These are phyloP conservation scores for Nakazawaea ishiwadae DNA, from an alignment of 805 yeast genomes.

Conservation along the genomic window DNA sequence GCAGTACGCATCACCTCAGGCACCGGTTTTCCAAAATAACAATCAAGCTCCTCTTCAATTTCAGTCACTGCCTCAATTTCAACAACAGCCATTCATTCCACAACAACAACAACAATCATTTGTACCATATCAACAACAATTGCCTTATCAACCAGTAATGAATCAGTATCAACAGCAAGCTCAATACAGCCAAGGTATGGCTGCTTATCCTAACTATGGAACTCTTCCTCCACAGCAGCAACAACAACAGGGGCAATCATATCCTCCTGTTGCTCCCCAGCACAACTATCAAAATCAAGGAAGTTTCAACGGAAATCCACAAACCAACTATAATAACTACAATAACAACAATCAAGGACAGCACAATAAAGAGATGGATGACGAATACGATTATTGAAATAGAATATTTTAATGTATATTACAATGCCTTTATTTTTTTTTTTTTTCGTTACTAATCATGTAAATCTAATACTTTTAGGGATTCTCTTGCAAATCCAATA, in stretches of 20 bases:
- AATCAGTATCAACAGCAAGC: constrained; percentile 9
- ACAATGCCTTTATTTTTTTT: not conserved
- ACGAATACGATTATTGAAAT: constrained; percentile 19
- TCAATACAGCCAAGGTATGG: no score
- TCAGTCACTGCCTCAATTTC: no score
- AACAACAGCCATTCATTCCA: constrained; percentile 13
- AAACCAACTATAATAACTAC: constrained; percentile 11
- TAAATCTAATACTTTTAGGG: constrained; percentile 17
- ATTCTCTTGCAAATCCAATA: constrained; percentile 43
- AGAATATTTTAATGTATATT: constrained; percentile 7
- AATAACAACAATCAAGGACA: constrained; percentile 20
- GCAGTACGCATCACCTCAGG: no score
- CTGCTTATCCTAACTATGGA: no score
- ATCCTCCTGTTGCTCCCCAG: no score
- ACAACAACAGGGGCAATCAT: no score
- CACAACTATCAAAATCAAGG: constrained; percentile 4
- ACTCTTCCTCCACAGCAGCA: constrained; percentile 13
- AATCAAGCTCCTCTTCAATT: no score
- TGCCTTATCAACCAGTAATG: constrained; percentile 9
- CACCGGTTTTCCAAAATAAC: no score
- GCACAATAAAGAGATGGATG: constrained; percentile 17
- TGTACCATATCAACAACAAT: constrained; percentile 14
- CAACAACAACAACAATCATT: constrained; percentile 12
- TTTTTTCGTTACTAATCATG: not conserved
- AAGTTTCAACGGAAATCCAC: constrained; percentile 5